Conservation (phyloP, 768 basidiomycete genomes). For the Tubosaeta sp. region DNA sequence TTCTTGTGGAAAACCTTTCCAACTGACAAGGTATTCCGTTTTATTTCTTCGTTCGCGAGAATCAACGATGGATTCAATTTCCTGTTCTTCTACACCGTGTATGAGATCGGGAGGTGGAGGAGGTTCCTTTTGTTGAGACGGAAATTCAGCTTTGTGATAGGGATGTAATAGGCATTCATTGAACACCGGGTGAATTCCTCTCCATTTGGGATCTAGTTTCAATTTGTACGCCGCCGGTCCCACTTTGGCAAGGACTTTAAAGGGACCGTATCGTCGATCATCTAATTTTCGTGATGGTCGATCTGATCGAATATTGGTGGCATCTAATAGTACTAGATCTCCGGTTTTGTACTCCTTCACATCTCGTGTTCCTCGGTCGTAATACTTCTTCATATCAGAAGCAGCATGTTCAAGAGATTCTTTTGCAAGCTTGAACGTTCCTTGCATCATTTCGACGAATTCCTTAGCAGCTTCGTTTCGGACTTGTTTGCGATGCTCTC, state of each 20-base stretch:
- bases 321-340: background rate
- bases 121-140: background rate
- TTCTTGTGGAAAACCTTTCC: background rate
- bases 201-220: background rate
- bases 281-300: background rate
- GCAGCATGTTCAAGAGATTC: background rate
- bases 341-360: background rate
- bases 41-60: background rate
- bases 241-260: background rate
- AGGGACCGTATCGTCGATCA: background rate
- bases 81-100: background rate
- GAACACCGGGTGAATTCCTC: background rate
- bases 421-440: too few species aligned
- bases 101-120: background rate
- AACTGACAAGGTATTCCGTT: background rate
- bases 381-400: background rate
- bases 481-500: too few species aligned
- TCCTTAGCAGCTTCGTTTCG: too few species aligned
- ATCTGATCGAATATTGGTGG: background rate
- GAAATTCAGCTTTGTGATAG: background rate
- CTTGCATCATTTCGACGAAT: background rate
- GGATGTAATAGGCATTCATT: background rate
- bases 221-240: background rate
- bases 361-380: background rate
- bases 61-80: background rate